Conservation (phyloP, 2,329 filamentous ascomycete species). For the Hypomyces rosellus region DNA sequence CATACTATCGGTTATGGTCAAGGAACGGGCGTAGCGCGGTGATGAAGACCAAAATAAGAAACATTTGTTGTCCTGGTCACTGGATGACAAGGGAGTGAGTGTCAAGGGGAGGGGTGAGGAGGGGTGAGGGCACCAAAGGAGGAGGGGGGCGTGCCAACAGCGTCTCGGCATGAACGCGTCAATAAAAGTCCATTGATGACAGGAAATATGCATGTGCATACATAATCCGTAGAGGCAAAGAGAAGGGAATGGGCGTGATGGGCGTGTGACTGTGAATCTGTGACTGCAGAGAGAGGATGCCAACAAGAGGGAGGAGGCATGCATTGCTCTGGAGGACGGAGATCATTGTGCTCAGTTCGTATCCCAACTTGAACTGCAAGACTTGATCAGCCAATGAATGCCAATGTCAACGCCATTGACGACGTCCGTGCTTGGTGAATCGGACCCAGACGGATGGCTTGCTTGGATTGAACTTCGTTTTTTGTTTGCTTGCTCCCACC, state of each 20-base stretch:
- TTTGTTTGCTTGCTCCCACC: background rate
- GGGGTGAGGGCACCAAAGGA: too few relatives aligned
- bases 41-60: too few relatives aligned
- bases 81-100: background rate
- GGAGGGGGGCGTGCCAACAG: too few relatives aligned
- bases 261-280: background rate
- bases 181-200: too few relatives aligned
- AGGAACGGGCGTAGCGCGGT: too few relatives aligned
- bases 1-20: too few relatives aligned
- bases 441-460: background rate
- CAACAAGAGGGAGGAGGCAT: background rate
- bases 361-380: background rate
- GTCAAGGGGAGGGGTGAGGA: background rate
- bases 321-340: background rate
- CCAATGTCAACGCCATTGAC: background rate
- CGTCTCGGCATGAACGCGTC: background rate
- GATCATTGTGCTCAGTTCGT: background rate
- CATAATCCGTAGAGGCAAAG: background rate
- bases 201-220: too few relatives aligned
- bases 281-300: background rate
- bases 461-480: background rate
- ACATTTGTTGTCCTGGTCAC: background rate
- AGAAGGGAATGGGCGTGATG: background rate
- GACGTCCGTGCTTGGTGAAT: background rate
- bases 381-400: background rate